phyloP scores from a whole-genome alignment of 2,329 filamentous ascomycete genomes.

The Colletotrichum echinochloae region DNA sequence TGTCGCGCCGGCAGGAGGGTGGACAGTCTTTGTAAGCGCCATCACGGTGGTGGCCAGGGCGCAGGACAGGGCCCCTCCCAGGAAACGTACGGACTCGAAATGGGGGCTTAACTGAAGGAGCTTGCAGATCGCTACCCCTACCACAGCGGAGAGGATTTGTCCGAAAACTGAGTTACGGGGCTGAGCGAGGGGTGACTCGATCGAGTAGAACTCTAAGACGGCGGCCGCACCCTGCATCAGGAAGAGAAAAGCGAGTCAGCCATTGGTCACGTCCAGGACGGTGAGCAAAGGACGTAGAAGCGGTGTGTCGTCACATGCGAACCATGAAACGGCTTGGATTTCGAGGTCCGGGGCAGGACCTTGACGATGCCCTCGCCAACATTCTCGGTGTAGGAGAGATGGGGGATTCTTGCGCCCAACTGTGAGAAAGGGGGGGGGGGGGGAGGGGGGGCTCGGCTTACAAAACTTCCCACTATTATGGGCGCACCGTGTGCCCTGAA shows the following conservation, averaged over 20 bases:
- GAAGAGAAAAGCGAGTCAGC: conserved; percentile 4
- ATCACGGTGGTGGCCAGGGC: conserved; percentile 73
- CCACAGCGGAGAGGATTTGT: conserved; percentile 71
- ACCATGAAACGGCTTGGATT: conserved; percentile 3
- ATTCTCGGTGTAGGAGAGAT: background rate
- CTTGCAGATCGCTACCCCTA: conserved; percentile 73
- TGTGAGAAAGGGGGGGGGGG: background rate
- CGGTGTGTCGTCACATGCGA: conserved; percentile 25
- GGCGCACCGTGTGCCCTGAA: conserved; percentile 67
- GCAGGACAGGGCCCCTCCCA: conserved; percentile 75
- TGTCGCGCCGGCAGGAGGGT: conserved; percentile 81
- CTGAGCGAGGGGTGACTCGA: conserved; percentile 79
- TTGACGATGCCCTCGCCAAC: background rate
- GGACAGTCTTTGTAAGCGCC: conserved; percentile 77
- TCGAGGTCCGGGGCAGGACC: conserved; percentile 12
- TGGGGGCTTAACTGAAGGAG: conserved; percentile 67
- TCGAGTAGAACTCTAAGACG: conserved; percentile 79
- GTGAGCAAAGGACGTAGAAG: background rate
- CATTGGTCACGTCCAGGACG: conserved; percentile 15
- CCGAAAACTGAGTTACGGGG: conserved; percentile 77
- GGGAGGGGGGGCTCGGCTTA: conserved; percentile 62
- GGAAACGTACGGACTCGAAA: conserved; percentile 67
- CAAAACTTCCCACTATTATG: conserved; percentile 77
- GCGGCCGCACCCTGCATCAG: conserved; percentile 74
- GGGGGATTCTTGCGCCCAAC: background rate